Evolutionary conservation across 1,284 basidiomycete genomes (phyloP), one percentile per base, ranked within the genome.

Genomic region (Coniferiporia weirii): DNA sequence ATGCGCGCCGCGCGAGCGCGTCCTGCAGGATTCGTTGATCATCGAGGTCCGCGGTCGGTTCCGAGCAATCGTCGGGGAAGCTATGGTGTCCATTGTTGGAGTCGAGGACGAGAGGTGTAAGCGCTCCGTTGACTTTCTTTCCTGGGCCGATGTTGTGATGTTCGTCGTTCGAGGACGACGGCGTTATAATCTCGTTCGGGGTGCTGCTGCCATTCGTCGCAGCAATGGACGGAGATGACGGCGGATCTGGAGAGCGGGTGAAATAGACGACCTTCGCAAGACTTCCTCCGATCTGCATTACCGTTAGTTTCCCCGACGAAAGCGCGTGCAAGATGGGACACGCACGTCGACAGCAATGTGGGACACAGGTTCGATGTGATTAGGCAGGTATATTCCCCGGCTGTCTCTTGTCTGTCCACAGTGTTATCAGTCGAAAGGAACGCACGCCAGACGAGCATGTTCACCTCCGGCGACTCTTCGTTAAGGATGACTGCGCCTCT

Each of bases 221-320:
- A 62, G 70, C 76, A 55, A 84, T 71, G 17, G 84, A 85, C 17
- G 87, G 85, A 6, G 87, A 87, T 45, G 81, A 77, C 27, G 87
- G 85, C 3, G 87, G 88, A 57, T 91, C 87, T 7, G 88, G 84
- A 15, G 93, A 94, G 46, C 95, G 88, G 56, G 94, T 97, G 73
- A 99, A 99, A 76, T 98, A 99, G 67, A 98, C 93, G 59, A 99
- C 93, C 74, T 99, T 99, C 62, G 96, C 96, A 12, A 99, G 78
- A 4, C 95, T 98, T 38, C 96, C 96, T 43, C 97, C 96, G 68
- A 99, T 89, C 94, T 97, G 69, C 13, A 51, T 52, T 57, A 47
- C 54, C n/a, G 40, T 57, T 54, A 58, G 43, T 45, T 8, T 46
- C 44, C 40, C 35, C 36, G 54, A 48, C 45, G 47, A 45, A 48